A percentile compares a stretch with the other conserved stretches of the same genome.
phyloP scores from a whole-genome alignment of 768 basidiomycete species.

The Suillus plorans region DNA sequence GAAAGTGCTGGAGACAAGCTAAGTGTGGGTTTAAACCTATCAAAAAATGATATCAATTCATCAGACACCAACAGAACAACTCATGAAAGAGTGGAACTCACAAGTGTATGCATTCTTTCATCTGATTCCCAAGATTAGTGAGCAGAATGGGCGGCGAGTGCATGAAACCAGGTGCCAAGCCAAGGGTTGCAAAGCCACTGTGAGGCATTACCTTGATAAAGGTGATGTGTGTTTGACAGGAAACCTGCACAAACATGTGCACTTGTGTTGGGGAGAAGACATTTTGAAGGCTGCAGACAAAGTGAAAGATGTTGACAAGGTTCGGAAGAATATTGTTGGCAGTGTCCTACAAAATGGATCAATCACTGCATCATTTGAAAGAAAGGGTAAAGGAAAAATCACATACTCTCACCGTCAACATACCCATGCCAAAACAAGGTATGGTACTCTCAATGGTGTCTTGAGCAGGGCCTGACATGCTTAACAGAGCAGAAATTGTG shows the following conservation, averaged over 20 bases:
- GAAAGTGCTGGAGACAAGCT: neutral
- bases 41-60: neutral
- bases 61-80: conserved; percentile 10
- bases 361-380: conserved; percentile 28
- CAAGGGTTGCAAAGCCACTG: conserved; percentile 8
- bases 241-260: conserved; percentile 22
- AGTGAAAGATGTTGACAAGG: neutral
- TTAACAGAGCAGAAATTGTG: conserved; percentile 20
- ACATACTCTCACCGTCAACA: conserved; percentile 30
- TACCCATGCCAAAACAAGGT: conserved; percentile 23
- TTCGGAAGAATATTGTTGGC: conserved; percentile 20
- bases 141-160: conserved; percentile 14
- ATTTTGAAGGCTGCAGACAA: conserved; percentile 11
- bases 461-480: conserved; percentile 1
- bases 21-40: conserved; percentile 1
- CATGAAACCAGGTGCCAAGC: conserved; percentile 26
- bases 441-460: neutral
- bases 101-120: conserved; percentile 30
- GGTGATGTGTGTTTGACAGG: conserved; percentile 19
- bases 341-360: conserved; percentile 21
- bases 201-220: conserved; percentile 16
- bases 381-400: conserved; percentile 26
- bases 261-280: conserved; percentile 21
- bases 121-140: conserved; percentile 15
- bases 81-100: conserved; percentile 25